Conservation (phyloP, 192 early-diverging fungal genomes). For the Dissophora globulifera region DNA sequence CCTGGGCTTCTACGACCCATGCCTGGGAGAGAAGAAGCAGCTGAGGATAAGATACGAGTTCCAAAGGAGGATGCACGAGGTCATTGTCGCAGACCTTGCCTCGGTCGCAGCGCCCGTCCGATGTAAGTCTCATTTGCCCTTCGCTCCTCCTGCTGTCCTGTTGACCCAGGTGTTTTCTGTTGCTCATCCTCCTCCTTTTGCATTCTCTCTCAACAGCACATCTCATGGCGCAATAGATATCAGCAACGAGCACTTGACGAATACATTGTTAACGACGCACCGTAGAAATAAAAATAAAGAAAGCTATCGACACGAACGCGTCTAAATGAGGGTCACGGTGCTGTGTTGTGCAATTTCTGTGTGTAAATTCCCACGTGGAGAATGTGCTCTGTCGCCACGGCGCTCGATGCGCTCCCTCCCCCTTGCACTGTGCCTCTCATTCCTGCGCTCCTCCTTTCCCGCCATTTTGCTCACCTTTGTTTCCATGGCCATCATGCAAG, state of each 20-base stretch:
- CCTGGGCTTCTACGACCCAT: conserved; percentile 96
- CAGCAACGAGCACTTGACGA: too few species aligned
- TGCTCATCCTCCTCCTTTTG: not conserved
- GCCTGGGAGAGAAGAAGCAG: conserved; percentile 86
- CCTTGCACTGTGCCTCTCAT: not conserved
- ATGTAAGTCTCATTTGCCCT: conserved; percentile 58
- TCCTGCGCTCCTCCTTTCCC: too few species aligned
- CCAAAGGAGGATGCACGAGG: conserved; percentile 81
- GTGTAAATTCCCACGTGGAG: too few species aligned
- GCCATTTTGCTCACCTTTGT: too few species aligned
- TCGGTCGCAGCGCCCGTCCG: conserved; percentile 87
- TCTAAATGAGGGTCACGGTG: too few species aligned
- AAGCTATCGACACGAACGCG: too few species aligned
- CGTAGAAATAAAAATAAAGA: too few species aligned
- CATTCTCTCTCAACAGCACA: conserved; percentile 20
- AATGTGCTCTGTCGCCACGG: too few species aligned
- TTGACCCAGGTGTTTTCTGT: not conserved
- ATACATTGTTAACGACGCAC: too few species aligned
- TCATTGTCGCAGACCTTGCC: conserved; percentile 79
- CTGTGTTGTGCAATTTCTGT: not conserved
- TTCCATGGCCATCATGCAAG: conserved; percentile 13
- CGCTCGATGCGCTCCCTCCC: too few species aligned
- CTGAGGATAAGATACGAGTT: conserved; percentile 89
- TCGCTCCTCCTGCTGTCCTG: not conserved
- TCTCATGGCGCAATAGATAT: conserved; percentile 45